Conservation (phyloP, 169 alveolate species). For the Plasmodium gaboni region DNA sequence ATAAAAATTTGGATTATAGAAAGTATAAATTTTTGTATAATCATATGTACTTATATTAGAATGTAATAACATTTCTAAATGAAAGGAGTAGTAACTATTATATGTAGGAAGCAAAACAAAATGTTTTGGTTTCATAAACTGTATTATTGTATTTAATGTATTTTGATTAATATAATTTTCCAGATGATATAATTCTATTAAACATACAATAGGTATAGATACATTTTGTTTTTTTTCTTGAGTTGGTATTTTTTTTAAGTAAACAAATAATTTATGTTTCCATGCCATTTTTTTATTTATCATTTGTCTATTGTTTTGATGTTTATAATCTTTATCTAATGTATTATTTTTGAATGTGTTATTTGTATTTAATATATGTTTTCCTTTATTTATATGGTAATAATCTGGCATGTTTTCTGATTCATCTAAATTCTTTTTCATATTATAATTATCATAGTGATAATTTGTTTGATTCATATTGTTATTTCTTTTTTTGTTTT, state of each 20-base stretch:
- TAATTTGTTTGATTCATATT: not conserved
- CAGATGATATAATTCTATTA: slow-evolving; percentile 26
- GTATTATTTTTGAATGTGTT: not conserved
- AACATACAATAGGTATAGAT: slow-evolving; percentile 32
- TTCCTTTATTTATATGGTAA: slow-evolving; percentile 6
- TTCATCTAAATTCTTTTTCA: slow-evolving; percentile 1
- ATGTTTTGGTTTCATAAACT: slow-evolving; percentile 46
- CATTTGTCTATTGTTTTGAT: not conserved
- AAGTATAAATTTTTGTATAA: slow-evolving; percentile 15
- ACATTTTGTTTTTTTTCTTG: slow-evolving; percentile 17
- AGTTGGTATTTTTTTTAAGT: slow-evolving; percentile 47
- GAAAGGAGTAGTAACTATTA: slow-evolving; percentile 32
- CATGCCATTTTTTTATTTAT: slow-evolving; percentile 30
- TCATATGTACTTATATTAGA: slow-evolving; percentile 5
- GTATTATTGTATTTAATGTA: slow-evolving; percentile 30
- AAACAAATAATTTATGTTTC: slow-evolving; percentile 41
- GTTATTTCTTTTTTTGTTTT: not conserved
- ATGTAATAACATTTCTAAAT: slow-evolving; percentile 57
- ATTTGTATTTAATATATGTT: not conserved
- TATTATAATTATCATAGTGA: not conserved
- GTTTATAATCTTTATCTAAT: not conserved
- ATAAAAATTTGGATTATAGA: slow-evolving; percentile 41
- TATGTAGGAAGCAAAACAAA: slow-evolving; percentile 66
- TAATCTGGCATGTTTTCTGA: slow-evolving; percentile 8
- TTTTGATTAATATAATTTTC: slow-evolving; percentile 48